Evolutionary conservation across 768 basidiomycete species (phyloP).

Genomic region (Exidia glandulosa): DNA sequence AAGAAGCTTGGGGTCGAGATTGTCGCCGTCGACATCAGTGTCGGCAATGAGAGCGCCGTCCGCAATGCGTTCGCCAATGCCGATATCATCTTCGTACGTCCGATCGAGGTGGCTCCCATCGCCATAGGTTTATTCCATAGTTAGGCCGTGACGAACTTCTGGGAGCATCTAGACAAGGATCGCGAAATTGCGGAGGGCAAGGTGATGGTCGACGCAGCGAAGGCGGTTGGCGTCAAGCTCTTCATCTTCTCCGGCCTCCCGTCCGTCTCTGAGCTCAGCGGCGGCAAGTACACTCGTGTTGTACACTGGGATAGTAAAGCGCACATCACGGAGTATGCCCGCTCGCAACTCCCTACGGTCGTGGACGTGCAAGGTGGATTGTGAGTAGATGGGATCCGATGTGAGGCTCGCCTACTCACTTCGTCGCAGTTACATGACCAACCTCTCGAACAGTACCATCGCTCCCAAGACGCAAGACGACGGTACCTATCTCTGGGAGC

Average conservation of each 20-base stretch:
- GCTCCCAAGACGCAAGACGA: too few relatives aligned
- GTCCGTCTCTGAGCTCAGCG: not conserved
- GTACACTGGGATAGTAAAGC: too few relatives aligned
- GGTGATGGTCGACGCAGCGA: slow-evolving; percentile 11
- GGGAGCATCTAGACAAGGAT: not conserved
- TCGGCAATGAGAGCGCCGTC: not conserved
- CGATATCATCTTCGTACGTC: not conserved
- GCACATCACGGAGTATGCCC: too few relatives aligned
- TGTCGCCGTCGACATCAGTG: slow-evolving; percentile 5
- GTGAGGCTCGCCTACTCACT: too few relatives aligned
- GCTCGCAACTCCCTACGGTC: too few relatives aligned
- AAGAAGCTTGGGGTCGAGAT: slow-evolving; percentile 14
- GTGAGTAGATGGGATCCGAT: too few relatives aligned
- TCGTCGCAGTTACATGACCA: too few relatives aligned
- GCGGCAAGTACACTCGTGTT: too few relatives aligned
- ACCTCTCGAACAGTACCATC: too few relatives aligned
- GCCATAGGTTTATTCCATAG: not conserved
- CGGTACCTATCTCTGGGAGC: too few relatives aligned
- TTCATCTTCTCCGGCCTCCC: slow-evolving; percentile 4
- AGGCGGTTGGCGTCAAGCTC: slow-evolving; percentile 7
- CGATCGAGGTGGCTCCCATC: not conserved
- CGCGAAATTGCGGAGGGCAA: slow-evolving; percentile 9
- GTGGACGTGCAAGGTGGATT: too few relatives aligned
- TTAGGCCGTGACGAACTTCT: not conserved
- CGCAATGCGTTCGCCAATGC: not conserved